A percentile compares a stretch with the other conserved stretches of the same genome.
phyloP scores from a whole-genome alignment of 768 basidiomycete species.

The Phanerochaete carnosa region DNA sequence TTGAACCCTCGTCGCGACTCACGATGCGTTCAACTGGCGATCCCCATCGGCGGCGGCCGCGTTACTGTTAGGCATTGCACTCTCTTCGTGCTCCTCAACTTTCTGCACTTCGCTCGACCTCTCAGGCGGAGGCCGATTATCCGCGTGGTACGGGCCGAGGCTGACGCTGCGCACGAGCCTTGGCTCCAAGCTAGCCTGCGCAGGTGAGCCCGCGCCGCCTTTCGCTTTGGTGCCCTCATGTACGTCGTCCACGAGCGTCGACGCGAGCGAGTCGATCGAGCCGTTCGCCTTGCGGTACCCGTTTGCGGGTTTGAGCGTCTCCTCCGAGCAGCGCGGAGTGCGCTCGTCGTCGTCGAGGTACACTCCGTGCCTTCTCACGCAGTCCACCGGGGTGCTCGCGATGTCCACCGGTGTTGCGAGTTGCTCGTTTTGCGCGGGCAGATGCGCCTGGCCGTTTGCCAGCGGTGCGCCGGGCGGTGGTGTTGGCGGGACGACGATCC shows the following conservation, averaged over 20 bases:
- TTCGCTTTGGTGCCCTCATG: neutral
- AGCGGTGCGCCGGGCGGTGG: neutral
- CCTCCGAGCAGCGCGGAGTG: conserved; percentile 12
- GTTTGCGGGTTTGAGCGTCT: conserved; percentile 11
- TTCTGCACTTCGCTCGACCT: too few species aligned
- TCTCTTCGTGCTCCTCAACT: too few species aligned
- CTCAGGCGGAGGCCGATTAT: too few species aligned
- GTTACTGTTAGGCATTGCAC: too few species aligned
- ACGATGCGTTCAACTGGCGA: too few species aligned
- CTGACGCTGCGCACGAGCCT: conserved; percentile 1
- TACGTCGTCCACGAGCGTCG: conserved; percentile 2
- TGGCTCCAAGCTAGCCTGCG: neutral
- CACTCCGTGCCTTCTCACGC: neutral
- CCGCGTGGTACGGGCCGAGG: neutral
- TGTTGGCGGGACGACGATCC: conserved; percentile 33
- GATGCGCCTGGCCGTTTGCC: neutral
- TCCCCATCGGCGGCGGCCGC: too few species aligned
- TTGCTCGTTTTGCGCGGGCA: neutral
- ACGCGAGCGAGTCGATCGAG: conserved; percentile 3
- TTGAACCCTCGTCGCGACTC: too few species aligned
- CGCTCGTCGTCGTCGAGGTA: conserved; percentile 1
- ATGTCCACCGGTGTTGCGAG: neutral
- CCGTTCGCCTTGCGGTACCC: neutral
- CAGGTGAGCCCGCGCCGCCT: neutral
- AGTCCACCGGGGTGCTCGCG: neutral